phyloP scores from a whole-genome alignment of 1,284 basidiomycete genomes.

The Ceraceosorus guamensis region DNA sequence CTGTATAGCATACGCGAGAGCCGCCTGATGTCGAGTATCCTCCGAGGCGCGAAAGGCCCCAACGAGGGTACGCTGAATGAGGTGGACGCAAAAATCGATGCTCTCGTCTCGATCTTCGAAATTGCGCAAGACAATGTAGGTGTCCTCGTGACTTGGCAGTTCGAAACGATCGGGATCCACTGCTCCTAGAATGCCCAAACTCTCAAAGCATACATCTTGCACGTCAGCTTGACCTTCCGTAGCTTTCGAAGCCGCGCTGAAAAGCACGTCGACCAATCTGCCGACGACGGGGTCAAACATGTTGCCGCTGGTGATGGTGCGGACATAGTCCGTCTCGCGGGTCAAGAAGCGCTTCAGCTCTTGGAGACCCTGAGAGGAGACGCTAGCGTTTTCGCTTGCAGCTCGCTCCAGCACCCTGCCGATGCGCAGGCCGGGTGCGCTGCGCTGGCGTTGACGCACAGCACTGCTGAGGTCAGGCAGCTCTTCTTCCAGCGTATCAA shows the following conservation, averaged over 20 bases:
- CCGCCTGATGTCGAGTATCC: constrained; percentile 83
- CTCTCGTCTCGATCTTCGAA: constrained; percentile 76
- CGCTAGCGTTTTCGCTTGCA: constrained; percentile 71
- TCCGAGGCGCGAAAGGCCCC: constrained; percentile 88
- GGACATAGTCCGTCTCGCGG: constrained; percentile 25
- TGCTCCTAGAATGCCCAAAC: constrained; percentile 87
- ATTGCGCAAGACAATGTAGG: constrained; percentile 71
- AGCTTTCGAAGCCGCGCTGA: constrained; percentile 63
- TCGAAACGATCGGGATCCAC: constrained; percentile 91
- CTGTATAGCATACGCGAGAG: constrained; percentile 86
- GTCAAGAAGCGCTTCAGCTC: constrained; percentile 60
- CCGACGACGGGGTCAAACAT: constrained; percentile 74
- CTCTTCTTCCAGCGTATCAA: constrained; percentile 50
- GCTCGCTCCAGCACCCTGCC: constrained; percentile 67
- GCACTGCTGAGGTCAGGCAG: constrained; percentile 35
- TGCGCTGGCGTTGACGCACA: constrained; percentile 45
- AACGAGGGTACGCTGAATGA: constrained; percentile 79
- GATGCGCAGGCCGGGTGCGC: constrained; percentile 54
- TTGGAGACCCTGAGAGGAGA: constrained; percentile 67
- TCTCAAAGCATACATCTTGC: constrained; percentile 65
- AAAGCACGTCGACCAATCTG: constrained; percentile 62
- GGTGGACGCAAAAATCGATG: constrained; percentile 71
- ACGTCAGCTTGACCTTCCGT: constrained; percentile 56
- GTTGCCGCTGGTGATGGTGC: constrained; percentile 49
- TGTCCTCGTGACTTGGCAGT: constrained; percentile 58